Evolutionary conservation across 371 early-diverging fungal species (phyloP).

Genomic region (Lichtheimia ramosa): DNA sequence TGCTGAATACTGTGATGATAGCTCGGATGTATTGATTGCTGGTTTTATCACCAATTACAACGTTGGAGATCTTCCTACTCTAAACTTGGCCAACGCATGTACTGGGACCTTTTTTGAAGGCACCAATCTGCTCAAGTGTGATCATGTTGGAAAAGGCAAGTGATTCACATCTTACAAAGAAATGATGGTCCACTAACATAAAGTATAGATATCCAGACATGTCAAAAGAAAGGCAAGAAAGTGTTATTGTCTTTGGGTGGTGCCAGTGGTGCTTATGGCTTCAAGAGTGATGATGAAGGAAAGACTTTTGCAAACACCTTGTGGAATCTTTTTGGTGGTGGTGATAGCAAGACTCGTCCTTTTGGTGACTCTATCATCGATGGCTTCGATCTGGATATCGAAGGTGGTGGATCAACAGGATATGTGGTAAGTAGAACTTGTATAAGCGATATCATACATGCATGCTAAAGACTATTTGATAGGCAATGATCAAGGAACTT

Average conservation of each 20-base stretch:
- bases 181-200: conserved; percentile 6
- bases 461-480: neutral
- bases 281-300: conserved; percentile 47
- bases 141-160: conserved; percentile 39
- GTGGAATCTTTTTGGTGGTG: conserved; percentile 65
- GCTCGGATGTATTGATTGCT: conserved; percentile 22
- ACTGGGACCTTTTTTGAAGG: conserved; percentile 14
- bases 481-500: conserved; percentile 17
- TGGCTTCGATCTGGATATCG: conserved; percentile 75
- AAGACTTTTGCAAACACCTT: conserved; percentile 54
- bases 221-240: conserved; percentile 53
- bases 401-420: conserved; percentile 56
- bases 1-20: conserved; percentile 21
- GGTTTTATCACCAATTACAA: conserved; percentile 21
- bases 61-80: conserved; percentile 14
- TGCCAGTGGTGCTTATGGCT: conserved; percentile 56
- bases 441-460: neutral
- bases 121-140: conserved; percentile 49
- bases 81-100: conserved; percentile 27
- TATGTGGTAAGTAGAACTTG: conserved; percentile 37
- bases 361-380: conserved; percentile 68
- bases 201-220: conserved; percentile 49
- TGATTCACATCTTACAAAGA: neutral
- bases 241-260: conserved; percentile 63
- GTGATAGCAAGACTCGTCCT: conserved; percentile 49